Evolutionary conservation across 2,329 filamentous ascomycete genomes (phyloP), one percentile per base, ranked within the genome.

Genomic region (Calonectria hongkongensis): DNA sequence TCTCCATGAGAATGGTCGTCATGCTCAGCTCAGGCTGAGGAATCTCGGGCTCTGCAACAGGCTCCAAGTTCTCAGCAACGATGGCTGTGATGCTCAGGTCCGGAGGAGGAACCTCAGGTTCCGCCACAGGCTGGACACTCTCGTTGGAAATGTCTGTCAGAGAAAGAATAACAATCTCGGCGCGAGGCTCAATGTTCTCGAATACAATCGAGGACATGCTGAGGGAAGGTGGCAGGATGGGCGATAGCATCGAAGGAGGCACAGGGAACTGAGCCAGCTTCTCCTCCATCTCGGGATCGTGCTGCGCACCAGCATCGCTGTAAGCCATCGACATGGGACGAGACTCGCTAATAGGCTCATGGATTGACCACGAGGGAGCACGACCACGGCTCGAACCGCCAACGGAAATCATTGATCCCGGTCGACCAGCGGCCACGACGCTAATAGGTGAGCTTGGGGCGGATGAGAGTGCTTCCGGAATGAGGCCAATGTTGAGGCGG

Each of bases 241-340:
- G 79, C 0, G 81, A 78, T 4, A 84, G 78, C n/a, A 86, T 85
- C 0, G 84, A 84, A 0, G 89, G 89, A 5, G 90, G 89, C 15
- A 87, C 85, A 2, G 89, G 89, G 83, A 91, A 91, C 75, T 87
- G 86, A 18, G 87, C 86, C 62, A 92, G 82, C 76, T 88, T 89
- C 70, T 87, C 85, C 21, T 87, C 87, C 80, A 91, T 85, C 28
- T 88, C 86, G 16, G 81, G 80, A 50, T 89, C 88, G 73, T 88
- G 84, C 74, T 91, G 89, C 12, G 87, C 86, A 69, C 87, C 87
- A 36, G 86, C 85, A 77, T 91, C 89, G 77, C 88, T 90, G 75
- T 89, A 89, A 2, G 88, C 87, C 51, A 87, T 82, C 4, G 89
- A 90, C n/a, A 86, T 74, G 13, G 87, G 87, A 51, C 88, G 83